Percentiles rank a stretch among this genome's conserved stretches.
phyloP scores from a whole-genome alignment of 1,284 basidiomycete species.

The Heterobasidion parviporum region DNA sequence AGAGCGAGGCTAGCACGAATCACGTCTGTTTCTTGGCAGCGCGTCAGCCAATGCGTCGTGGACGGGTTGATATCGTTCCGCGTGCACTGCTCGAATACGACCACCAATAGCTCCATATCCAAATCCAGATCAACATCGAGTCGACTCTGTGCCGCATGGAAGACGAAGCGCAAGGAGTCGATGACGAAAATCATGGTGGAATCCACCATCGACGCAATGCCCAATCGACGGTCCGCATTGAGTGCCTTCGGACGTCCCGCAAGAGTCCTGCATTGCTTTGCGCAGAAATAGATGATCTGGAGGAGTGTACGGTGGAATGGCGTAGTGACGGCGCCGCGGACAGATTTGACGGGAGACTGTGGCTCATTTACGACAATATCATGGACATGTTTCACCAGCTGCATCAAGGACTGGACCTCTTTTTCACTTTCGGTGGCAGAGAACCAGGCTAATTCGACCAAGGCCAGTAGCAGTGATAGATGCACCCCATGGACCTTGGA shows the following conservation, averaged over 20 bases:
- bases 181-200: slow-evolving; percentile 57
- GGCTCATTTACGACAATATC: slow-evolving; percentile 65
- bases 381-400: slow-evolving; percentile 53
- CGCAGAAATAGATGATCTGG: slow-evolving; percentile 73
- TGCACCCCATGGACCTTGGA: slow-evolving; percentile 73
- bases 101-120: slow-evolving; percentile 74
- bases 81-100: slow-evolving; percentile 77
- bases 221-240: slow-evolving; percentile 53
- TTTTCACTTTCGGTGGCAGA: slow-evolving; percentile 46
- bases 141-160: slow-evolving; percentile 53
- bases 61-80: slow-evolving; percentile 58
- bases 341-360: slow-evolving; percentile 69
- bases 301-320: slow-evolving; percentile 79
- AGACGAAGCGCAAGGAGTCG: slow-evolving; percentile 61
- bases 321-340: slow-evolving; percentile 57
- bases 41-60: slow-evolving; percentile 66
- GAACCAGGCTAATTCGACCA: slow-evolving; percentile 78
- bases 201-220: slow-evolving; percentile 52
- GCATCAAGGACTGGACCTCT: slow-evolving; percentile 54
- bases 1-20: slow-evolving; percentile 74
- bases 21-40: slow-evolving; percentile 77
- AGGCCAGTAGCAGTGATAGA: slow-evolving; percentile 62
- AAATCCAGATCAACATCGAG: slow-evolving; percentile 60
- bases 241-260: slow-evolving; percentile 39
- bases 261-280: slow-evolving; percentile 51